Evolutionary conservation across 257 asterid genomes (phyloP).

Genomic region (Scutellaria barbata): DNA sequence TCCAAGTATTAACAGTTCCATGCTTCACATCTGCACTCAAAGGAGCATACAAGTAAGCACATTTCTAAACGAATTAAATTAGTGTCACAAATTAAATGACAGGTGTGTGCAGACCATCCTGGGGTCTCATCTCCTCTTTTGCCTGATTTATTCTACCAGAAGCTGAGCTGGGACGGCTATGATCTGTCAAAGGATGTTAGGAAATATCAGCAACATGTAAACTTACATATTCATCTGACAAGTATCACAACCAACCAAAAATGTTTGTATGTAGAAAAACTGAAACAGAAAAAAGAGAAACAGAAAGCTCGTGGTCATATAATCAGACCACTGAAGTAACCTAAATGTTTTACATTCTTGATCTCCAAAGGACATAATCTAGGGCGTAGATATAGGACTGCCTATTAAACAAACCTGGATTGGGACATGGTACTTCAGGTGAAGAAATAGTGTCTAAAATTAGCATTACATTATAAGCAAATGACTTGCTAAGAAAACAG

Average conservation of each 20-base stretch:
- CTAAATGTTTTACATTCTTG: background rate
- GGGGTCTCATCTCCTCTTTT: conserved; percentile 50
- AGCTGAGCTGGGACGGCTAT: conserved; percentile 74
- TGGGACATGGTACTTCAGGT: background rate
- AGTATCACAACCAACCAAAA: conserved; percentile 24
- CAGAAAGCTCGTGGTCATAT: background rate
- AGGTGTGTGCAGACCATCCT: conserved; percentile 58
- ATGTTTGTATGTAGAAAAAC: background rate
- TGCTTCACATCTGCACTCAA: conserved; percentile 55
- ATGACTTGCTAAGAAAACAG: background rate
- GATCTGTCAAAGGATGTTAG: conserved; percentile 50
- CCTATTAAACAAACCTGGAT: conserved; percentile 16
- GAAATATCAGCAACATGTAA: conserved; percentile 34
- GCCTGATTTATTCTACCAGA: conserved; percentile 53
- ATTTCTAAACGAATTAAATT: conserved; percentile 13
- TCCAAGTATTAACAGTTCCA: conserved; percentile 63
- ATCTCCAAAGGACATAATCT: background rate
- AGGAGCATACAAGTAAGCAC: conserved; percentile 26
- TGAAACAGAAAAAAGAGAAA: background rate
- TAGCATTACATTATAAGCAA: conserved; percentile 23
- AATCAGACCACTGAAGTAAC: conserved; percentile 6
- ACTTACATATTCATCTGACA: conserved; percentile 2
- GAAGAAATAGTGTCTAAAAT: conserved; percentile 14
- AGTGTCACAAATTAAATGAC: conserved; percentile 24
- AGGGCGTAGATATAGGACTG: conserved; percentile 20